A percentile compares a stretch with the other conserved stretches of the same genome.
These are phyloP conservation scores for Aspergillus caelatus DNA, from an alignment of 2,329 filamentous ascomycete species.

Conservation along the genomic window DNA sequence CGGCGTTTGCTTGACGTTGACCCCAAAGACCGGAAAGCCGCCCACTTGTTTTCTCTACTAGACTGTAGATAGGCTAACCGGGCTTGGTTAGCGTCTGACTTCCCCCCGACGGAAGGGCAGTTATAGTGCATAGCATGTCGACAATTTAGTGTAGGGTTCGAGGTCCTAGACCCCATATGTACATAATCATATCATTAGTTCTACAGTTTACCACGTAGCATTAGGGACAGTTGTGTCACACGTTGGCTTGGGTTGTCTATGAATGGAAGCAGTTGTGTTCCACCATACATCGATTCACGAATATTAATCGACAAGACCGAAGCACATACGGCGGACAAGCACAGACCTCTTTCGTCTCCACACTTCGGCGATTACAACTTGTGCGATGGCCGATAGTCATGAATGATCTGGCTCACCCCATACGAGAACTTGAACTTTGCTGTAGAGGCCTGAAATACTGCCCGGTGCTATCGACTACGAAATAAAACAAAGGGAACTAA, in stretches of 20 bases:
- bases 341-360: neutral
- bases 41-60: neutral
- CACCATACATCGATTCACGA: neutral
- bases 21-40: neutral
- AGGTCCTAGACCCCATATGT: too few relatives aligned
- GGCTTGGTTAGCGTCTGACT: accelerated
- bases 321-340: too few relatives aligned
- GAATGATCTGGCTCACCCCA: neutral
- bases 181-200: too few relatives aligned
- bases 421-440: neutral
- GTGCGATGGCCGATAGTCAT: neutral
- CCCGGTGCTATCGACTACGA: neutral
- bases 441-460: too few relatives aligned
- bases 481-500: neutral
- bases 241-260: too few relatives aligned
- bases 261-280: neutral
- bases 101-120: too few relatives aligned
- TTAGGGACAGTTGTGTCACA: neutral
- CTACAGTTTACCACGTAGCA: neutral
- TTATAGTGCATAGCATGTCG: neutral
- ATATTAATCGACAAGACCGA: neutral
- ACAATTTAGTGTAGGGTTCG: neutral
- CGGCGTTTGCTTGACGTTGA: neutral
- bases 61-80: neutral
- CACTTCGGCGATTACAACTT: neutral